Conservation (phyloP, 306 rosid species). For the Castanea sativa region DNA sequence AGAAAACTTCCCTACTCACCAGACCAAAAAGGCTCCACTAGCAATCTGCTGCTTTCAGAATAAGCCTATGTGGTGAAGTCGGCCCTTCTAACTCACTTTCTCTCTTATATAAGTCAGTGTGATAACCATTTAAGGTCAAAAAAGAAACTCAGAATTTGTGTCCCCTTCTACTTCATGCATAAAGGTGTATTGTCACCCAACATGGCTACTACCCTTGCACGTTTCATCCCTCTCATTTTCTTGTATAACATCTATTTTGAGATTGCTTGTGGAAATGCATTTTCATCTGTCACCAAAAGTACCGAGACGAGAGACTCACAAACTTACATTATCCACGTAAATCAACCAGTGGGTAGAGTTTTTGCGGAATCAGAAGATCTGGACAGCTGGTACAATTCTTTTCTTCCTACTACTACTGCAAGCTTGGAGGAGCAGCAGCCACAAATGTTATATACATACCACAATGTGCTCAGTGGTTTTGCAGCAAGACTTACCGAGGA, state of each 20-base stretch:
- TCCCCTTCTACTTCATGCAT: slow-evolving; percentile 1
- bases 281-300: not conserved
- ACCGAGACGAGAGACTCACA: slow-evolving; percentile 23
- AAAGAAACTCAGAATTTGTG: not conserved
- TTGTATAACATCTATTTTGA: slow-evolving; percentile 26
- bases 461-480: slow-evolving; percentile 35
- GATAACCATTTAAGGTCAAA: not conserved
- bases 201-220: slow-evolving; percentile 35
- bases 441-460: slow-evolving; percentile 19
- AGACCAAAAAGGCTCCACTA: slow-evolving; percentile 13
- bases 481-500: slow-evolving; percentile 27
- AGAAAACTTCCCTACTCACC: not conserved
- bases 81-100: not conserved
- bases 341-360: slow-evolving; percentile 20
- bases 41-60: not conserved
- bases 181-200: slow-evolving; percentile 18
- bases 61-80: not conserved
- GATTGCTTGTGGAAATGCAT: slow-evolving; percentile 24
- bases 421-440: not conserved
- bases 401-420: slow-evolving; percentile 17
- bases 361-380: slow-evolving; percentile 15
- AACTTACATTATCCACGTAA: slow-evolving; percentile 38
- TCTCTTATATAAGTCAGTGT: not conserved
- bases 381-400: slow-evolving; percentile 30
- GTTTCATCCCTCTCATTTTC: slow-evolving; percentile 33